Conservation (phyloP, 106 monocot species). For the Cymbidium sinense region DNA sequence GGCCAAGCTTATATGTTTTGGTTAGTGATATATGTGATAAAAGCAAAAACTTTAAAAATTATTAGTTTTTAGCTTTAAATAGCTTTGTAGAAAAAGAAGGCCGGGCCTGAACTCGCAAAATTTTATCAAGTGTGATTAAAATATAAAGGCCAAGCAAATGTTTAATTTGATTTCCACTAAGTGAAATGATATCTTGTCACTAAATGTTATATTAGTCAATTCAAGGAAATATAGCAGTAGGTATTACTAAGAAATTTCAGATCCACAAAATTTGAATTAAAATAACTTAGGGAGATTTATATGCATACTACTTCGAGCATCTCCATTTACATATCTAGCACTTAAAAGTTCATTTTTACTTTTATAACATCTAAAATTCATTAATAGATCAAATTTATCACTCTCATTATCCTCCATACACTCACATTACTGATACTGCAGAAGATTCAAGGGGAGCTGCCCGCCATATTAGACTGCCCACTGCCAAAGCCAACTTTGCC, state of each 20-base stretch:
- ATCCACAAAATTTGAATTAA: neutral
- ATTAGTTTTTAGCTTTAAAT: neutral
- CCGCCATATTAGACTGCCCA: too few relatives aligned
- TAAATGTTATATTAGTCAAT: neutral
- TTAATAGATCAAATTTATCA: too few relatives aligned
- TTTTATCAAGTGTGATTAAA: neutral
- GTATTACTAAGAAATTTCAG: neutral
- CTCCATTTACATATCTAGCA: too few relatives aligned
- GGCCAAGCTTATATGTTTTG: neutral
- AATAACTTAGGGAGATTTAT: neutral
- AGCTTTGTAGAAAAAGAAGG: too few relatives aligned
- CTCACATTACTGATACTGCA: too few relatives aligned
- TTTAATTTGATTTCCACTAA: neutral
- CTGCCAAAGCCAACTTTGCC: too few relatives aligned
- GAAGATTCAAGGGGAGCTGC: too few relatives aligned
- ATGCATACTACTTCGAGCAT: too few relatives aligned
- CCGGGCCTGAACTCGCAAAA: neutral
- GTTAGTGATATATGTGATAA: neutral
- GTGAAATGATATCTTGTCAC: neutral
- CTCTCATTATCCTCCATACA: too few relatives aligned
- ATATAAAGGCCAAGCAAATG: neutral
- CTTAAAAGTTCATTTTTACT: too few relatives aligned
- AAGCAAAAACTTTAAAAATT: neutral
- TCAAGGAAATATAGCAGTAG: neutral
- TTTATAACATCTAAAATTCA: too few relatives aligned